phyloP scores from a whole-genome alignment of 2,329 filamentous ascomycete genomes.

The Ceratocystiopsis sp. region DNA sequence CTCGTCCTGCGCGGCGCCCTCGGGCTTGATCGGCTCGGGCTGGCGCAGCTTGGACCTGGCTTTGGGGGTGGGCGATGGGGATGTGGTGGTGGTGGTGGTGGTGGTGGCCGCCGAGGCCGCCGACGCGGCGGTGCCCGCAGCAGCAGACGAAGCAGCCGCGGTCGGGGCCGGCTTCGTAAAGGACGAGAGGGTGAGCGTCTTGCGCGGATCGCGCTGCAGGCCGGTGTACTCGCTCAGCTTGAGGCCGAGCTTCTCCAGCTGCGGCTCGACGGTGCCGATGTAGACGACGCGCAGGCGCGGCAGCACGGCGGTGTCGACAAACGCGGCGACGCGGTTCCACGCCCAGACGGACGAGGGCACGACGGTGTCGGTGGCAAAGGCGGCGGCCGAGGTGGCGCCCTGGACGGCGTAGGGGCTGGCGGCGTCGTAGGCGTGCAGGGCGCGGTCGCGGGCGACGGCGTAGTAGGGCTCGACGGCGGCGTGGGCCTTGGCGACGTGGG shows the following conservation, averaged over 20 bases:
- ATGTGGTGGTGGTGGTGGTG: conserved; percentile 15
- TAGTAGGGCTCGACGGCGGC: conserved; percentile 54
- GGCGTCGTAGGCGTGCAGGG: conserved; percentile 51
- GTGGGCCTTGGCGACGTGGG: conserved; percentile 49
- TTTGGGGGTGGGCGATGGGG: conserved; percentile 10
- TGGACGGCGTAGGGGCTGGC: conserved; percentile 54
- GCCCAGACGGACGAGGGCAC: conserved; percentile 56
- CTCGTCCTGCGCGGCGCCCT: conserved; percentile 30
- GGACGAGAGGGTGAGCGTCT: conserved; percentile 13
- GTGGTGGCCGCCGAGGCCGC: conserved; percentile 6
- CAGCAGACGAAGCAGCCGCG: conserved; percentile 9
- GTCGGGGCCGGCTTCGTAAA: conserved; percentile 20
- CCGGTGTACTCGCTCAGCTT: conserved; percentile 57
- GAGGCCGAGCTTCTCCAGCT: conserved; percentile 81
- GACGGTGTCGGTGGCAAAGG: conserved; percentile 50
- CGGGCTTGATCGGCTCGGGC: conserved; percentile 21
- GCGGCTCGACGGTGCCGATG: conserved; percentile 84
- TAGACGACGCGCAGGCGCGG: conserved; percentile 69
- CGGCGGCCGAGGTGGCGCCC: conserved; percentile 47
- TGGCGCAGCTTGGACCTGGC: conserved; percentile 5
- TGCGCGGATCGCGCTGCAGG: too few relatives aligned
- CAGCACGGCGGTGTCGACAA: conserved; percentile 64
- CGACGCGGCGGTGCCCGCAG: not conserved
- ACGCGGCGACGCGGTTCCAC: conserved; percentile 50
- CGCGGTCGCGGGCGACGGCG: conserved; percentile 42